Evolutionary conservation across 257 asterid genomes (phyloP), one percentile per base, ranked within the genome.

Genomic region (Plantago ovata): DNA sequence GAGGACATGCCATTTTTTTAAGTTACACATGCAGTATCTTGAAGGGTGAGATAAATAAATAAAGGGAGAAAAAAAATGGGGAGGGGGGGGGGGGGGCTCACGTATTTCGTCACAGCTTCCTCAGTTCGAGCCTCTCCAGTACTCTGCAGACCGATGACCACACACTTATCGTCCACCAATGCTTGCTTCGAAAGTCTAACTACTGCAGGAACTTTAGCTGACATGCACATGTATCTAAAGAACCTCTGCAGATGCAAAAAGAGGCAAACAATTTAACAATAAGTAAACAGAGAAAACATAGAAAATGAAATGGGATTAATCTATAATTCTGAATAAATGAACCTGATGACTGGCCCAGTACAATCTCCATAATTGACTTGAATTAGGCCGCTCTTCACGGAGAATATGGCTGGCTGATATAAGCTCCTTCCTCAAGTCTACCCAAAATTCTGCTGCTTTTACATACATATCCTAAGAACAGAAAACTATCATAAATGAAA

Each of bases 341-440:
- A 93, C 97, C 95, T 93, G 98, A 73, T 93, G 98, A 65, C 67
- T 89, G 9, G 97, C 94, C 98, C 98, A 93, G 78, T 86, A 93
- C 76, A 89, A 73, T 80, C 98, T 82, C 98, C 98, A 93, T 40
- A 93, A 32, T 70, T 82, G 91, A 75, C 88, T 82, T 45, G 90
- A 69, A 72, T 60, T 80, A 56, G 97, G 87, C 74, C 66, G 78
- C 69, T 82, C 95, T 45, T 69, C 65, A 44, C 64, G 54, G 42
- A 84, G 77, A 73, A 71, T 69, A 32, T 81, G 66, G 60, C 85
- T 79, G 23, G 98, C 96, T 64, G 86, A 77, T 64, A 86, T 65
- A 81, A 93, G 72, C 65, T 93, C 97, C 58, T 79, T 75, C 76
- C 98, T 86, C 75, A 93, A 72, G 70, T 81, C 85, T 16, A 90